These are phyloP conservation scores for Bjerkandera adusta DNA, from an alignment of 1,284 basidiomycete genomes.

Conservation along the genomic window DNA sequence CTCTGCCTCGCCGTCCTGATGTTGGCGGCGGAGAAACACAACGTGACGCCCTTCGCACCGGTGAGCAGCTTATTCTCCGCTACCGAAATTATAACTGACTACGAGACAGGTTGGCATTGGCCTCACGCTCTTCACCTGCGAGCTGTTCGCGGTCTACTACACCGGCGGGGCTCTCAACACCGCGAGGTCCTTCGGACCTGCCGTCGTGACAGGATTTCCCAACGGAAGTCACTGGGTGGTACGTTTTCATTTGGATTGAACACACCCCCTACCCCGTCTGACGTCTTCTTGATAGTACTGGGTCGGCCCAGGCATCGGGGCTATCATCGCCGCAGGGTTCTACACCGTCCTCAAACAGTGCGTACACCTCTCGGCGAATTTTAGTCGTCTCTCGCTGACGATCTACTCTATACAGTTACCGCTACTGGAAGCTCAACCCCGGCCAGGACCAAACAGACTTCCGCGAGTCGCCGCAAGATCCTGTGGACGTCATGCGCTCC, in stretches of 20 bases:
- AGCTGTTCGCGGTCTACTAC: conserved; percentile 54
- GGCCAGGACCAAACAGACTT: conserved; percentile 44
- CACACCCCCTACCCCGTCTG: background rate
- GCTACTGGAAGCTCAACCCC: conserved; percentile 53
- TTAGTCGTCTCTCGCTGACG: too few relatives aligned
- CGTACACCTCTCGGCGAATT: conserved; percentile 28
- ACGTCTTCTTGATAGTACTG: conserved; percentile 44
- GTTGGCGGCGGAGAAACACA: conserved; percentile 69
- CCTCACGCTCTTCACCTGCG: conserved; percentile 63
- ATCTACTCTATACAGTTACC: conserved; percentile 34
- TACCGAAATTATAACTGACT: too few relatives aligned
- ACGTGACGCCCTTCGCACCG: conserved; percentile 70
- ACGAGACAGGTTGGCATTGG: conserved; percentile 64
- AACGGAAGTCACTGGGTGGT: conserved; percentile 60
- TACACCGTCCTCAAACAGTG: conserved; percentile 59
- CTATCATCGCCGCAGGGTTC: conserved; percentile 53
- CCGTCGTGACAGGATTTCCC: conserved; percentile 60
- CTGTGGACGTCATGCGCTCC: conserved; percentile 21
- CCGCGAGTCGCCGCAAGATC: conserved; percentile 37
- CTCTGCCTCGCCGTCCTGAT: conserved; percentile 61
- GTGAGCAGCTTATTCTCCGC: conserved; percentile 28
- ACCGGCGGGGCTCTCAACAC: conserved; percentile 67
- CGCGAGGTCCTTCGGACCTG: conserved; percentile 76
- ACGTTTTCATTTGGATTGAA: conserved; percentile 21
- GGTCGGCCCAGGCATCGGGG: conserved; percentile 61